phyloP scores from a whole-genome alignment of 2,329 filamentous ascomycete species.

The Epichloe uncinata region DNA sequence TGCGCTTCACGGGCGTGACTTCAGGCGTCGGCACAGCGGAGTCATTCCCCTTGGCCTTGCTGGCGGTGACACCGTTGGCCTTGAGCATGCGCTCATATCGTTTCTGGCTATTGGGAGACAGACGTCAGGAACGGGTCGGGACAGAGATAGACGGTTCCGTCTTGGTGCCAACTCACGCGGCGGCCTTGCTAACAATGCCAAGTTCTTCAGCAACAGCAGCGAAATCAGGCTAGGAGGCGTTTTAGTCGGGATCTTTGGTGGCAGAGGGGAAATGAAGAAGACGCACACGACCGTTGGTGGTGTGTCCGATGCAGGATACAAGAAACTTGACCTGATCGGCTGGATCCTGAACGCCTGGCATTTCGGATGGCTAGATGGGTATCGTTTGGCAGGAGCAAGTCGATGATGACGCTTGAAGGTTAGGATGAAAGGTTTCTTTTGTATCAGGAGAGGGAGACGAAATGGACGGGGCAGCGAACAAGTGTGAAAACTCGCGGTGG shows the following conservation, averaged over 20 bases:
- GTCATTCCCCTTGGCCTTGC: conserved; percentile 7
- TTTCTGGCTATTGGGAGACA: conserved; percentile 38
- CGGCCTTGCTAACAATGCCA: conserved; percentile 49
- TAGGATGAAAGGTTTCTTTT: background rate
- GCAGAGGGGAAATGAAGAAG: background rate
- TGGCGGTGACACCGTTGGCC: conserved; percentile 32
- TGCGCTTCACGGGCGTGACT: conserved; percentile 17
- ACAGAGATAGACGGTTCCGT: background rate
- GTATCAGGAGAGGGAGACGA: background rate
- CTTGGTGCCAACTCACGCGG: conserved; percentile 46
- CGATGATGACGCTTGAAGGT: background rate
- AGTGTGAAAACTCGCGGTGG: background rate
- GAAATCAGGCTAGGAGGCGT: conserved; percentile 45
- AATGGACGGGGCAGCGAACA: background rate
- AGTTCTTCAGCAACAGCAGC: conserved; percentile 50
- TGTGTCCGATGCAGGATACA: conserved; percentile 50
- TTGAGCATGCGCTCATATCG: conserved; percentile 55
- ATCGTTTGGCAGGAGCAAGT: background rate
- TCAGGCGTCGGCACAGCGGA: conserved; percentile 3
- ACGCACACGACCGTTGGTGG: conserved; percentile 45
- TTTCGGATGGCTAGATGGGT: conserved; percentile 5
- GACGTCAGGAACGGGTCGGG: background rate
- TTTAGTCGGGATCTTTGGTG: background rate
- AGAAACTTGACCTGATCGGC: conserved; percentile 51
- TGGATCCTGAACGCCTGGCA: conserved; percentile 23